phyloP scores from a whole-genome alignment of 2,329 filamentous ascomycete genomes.

The Cytospora leucostoma region DNA sequence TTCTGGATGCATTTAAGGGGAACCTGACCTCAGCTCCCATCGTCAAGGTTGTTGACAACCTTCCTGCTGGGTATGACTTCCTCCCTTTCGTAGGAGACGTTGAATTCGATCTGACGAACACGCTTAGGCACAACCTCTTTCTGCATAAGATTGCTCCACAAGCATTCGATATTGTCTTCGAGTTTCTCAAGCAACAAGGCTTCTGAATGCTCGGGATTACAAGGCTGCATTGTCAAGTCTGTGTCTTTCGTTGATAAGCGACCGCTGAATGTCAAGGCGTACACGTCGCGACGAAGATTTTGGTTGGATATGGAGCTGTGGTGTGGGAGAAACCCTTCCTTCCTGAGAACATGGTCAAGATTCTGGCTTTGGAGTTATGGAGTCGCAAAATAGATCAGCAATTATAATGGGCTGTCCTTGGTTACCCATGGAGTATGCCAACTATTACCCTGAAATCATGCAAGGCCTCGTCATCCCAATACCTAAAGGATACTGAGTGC shows the following conservation, averaged over 20 bases:
- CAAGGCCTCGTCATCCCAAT: neutral
- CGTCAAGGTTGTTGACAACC: slow-evolving; percentile 35
- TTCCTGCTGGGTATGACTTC: slow-evolving; percentile 33
- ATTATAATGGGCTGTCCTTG: no score
- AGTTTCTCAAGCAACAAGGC: slow-evolving; percentile 30
- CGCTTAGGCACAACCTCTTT: slow-evolving; percentile 35
- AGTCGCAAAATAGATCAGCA: no score
- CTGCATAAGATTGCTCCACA: slow-evolving; percentile 34
- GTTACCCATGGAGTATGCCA: no score
- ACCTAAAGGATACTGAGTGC: slow-evolving; percentile 9
- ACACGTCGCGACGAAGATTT: no score
- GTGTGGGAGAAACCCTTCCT: no score
- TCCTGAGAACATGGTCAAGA: no score
- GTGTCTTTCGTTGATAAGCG: no score
- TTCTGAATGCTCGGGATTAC: neutral
- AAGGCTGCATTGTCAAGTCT: neutral
- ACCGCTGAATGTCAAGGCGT: no score
- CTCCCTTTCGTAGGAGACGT: neutral
- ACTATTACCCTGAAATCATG: neutral
- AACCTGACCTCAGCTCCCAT: slow-evolving; percentile 30
- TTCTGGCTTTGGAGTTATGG: no score
- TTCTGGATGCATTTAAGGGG: slow-evolving; percentile 28
- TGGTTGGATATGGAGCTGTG: no score
- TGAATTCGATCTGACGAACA: neutral
- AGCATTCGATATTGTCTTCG: slow-evolving; percentile 34